Base-by-base conservation (phyloP, 2,329 filamentous ascomycete species). In the Talaromyces marneffei region DNA sequence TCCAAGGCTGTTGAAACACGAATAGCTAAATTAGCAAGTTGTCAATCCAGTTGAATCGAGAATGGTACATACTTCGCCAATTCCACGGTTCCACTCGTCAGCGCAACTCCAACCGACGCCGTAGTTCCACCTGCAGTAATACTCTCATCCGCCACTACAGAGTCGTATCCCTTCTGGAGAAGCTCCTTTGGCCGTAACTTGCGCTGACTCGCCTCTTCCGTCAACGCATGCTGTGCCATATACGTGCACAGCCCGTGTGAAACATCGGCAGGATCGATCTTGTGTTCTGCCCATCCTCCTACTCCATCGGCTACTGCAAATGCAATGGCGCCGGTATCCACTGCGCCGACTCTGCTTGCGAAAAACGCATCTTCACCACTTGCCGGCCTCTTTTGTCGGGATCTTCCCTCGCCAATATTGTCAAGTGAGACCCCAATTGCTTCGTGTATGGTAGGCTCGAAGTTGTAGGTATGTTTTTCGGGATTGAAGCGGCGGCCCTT, bases 301-400 rank as follows among this genome's bases (percentile, higher is more conserved):
- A 99, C 94, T 10, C 94, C 94, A 73, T 99, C 94, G 58, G 92
- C 92, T 25, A 99, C 85, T 18, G 91, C 94, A 67, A 99, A 88
- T 0, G 92, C 91, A 10, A 96, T 84, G 7, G 69, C 65, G 8
- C 66, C 65, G 3, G 68, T 64, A 44, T 70, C 64, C 42, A 86
- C 82, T 84, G 12, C 33, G 23, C 89, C 90, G n/a, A 97, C 80
- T 25, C 87, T 85, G 71, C 89, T 85, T 68, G 94, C 88, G 76
- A 99, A 99, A 79, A 97, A 97, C 62, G 94, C 91, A 82, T 99
- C 94, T 76, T 99, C 92, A 16, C 94, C 94, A 56, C 90, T 94
- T 62, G 86, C 88, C 55, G 88, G 90, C 25, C 89, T 85, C 64
- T 79, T 82, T 66, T 79, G 80, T 72, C 85, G 85, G 70, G 83